phyloP scores from a whole-genome alignment of 495 filamentous ascomycete genomes.

The Trichoderma parareesei region DNA sequence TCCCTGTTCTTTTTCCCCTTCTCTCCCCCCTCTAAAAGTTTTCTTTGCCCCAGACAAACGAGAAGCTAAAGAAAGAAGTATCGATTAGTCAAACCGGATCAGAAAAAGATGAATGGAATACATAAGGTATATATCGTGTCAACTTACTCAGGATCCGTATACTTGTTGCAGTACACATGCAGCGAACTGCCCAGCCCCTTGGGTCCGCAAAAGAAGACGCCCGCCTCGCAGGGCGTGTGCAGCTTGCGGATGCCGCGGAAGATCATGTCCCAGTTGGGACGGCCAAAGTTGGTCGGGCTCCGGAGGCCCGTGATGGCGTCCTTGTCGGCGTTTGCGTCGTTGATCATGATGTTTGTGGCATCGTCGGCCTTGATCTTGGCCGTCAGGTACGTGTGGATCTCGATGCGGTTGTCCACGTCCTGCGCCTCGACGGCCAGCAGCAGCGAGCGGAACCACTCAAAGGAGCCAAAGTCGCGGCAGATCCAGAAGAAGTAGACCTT shows the following conservation, averaged over 20 bases:
- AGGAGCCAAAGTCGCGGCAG: conserved; percentile 68
- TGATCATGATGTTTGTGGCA: conserved; percentile 78
- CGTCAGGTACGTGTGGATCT: conserved; percentile 69
- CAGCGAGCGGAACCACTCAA: conserved; percentile 75
- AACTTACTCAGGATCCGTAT: conserved; percentile 60
- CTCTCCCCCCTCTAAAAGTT: conserved; percentile 49
- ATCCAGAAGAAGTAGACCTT: conserved; percentile 88
- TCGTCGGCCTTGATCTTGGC: conserved; percentile 73
- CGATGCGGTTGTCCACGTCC: conserved; percentile 70
- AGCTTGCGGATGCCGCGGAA: conserved; percentile 68
- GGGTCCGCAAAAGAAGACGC: conserved; percentile 75
- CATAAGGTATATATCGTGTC: conserved; percentile 3
- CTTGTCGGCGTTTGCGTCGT: conserved; percentile 70
- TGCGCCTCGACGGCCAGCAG: conserved; percentile 75
- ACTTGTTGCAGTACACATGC: conserved; percentile 70
- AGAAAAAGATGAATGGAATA: conserved; percentile 11
- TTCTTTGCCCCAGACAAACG: conserved; percentile 68
- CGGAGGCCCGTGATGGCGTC: conserved; percentile 69
- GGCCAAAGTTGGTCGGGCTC: conserved; percentile 68
- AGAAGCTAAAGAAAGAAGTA: conserved; percentile 29
- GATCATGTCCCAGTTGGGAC: conserved; percentile 75
- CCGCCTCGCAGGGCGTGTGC: conserved; percentile 61
- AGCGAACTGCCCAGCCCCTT: conserved; percentile 59
- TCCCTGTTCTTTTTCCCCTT: not conserved
- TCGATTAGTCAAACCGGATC: not conserved